Evolutionary conservation across 331 rosid genomes (phyloP), one percentile per base, ranked within the genome.

Genomic region (Spiraea crenata): DNA sequence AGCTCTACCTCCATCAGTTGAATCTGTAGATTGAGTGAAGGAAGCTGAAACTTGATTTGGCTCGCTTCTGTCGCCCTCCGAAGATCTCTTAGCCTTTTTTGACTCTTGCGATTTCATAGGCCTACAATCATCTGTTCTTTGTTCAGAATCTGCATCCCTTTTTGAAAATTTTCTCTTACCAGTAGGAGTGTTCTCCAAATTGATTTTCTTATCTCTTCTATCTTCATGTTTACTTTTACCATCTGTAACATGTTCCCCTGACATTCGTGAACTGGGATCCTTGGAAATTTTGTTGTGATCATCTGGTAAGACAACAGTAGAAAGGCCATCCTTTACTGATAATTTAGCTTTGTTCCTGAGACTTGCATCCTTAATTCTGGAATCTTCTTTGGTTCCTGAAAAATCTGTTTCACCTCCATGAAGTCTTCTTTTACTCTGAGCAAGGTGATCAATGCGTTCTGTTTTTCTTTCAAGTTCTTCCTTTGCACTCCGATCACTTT

Each of bases 111-210:
- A 77, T 57, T 75, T 73, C 65, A 71, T 70, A 66, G 62, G 55
- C 66, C 67, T 72, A 67, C 81, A 50, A 51, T 73, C 79, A 70
- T 76, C 80, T 46, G 48, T 48, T 70, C 67, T 85, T 71, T 60
- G 77, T 70, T 74, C 82, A 52, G 67, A 25, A 57, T 84, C 82
- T 48, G 68, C 60, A 74, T 52, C 73, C 75, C 67, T 78, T 70
- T 47, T 66, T n/a, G 79, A 81, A 70, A 57, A 40, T 62, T 77
- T 86, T 77, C 85, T 82, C 82, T 81, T 87, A 55, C 76, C 80
- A 77, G 42, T 67, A 6, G 35, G 57, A 34, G 76, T 70, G 74
- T 67, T 84, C 38, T 74, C 81, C 77, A 7, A 70, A 72, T 65
- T 47, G n/a, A 12, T 59, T 72, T 84, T 81, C 75, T 76, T 83